Base-by-base conservation (phyloP, 768 basidiomycete species). In the Rhodosporidiobolus sp. region DNA sequence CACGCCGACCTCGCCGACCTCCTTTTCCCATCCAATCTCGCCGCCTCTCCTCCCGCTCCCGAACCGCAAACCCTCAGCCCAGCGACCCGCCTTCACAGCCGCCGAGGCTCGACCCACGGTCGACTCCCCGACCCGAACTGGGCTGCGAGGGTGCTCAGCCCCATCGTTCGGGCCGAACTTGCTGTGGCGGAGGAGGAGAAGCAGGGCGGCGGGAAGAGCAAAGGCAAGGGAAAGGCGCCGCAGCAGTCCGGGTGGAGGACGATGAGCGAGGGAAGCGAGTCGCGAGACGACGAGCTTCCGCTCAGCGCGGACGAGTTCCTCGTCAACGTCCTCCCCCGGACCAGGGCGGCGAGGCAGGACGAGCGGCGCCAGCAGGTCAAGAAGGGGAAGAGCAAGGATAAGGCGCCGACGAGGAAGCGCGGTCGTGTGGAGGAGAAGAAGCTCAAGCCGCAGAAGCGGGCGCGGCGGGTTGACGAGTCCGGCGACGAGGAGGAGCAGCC, bases 221-320 rank as follows among this genome's bases (percentile, higher is more conserved):
- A 57, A 20, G 34, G 56, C 35, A 59, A 45, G 45, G 26, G 43
- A 5, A n/a, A 45, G 58, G 43, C 38, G 43, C 38, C 24, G 53
- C 4, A n/a, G 53, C 16, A 17, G 4, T 38, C 12, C 35, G 58
- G 58, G 6, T 22, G 58, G 30, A 38, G 43, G 26, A 43, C 26
- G 28, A n/a, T 32, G 28, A 19, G 58, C 28, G 58, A 28, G 16
- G 58, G 58, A 10, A 58, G 56, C 56, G 38, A 58, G 3, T 8
- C 12, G 35, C 20, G 56, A 6, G 28, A 59, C 11, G 38, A 45
- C 11, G 38, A 26, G 2, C 16, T 45, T 11, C n/a, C 58, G 38
- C 38, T 46, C 58, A 59, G 58, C 58, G 45, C 28, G 4, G 58
- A 59, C 58, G 58, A 59, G 38, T 59, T 59, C 45, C 16, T 59